A percentile compares a stretch with the other conserved stretches of the same genome.
Evolutionary conservation across 768 basidiomycete genomes (phyloP).

Genomic region (Termitomyces sp.): DNA sequence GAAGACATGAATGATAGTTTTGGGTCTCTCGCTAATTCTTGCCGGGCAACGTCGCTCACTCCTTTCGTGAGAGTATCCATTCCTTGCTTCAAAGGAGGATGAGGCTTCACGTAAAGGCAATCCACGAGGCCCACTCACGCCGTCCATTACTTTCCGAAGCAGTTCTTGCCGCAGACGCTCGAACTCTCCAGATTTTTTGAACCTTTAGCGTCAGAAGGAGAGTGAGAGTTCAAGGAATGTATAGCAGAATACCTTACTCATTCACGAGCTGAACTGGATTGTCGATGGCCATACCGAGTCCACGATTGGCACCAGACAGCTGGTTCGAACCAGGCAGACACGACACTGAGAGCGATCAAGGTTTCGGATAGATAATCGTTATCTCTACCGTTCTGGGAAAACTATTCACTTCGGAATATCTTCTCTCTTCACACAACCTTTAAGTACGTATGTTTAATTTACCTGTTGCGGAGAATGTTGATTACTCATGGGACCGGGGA

Average conservation of each 20-base stretch:
- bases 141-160: slow-evolving; percentile 56
- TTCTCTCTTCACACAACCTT: neutral
- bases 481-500: neutral
- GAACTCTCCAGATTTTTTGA: slow-evolving; percentile 80
- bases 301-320: too few relatives aligned
- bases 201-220: slow-evolving; percentile 37
- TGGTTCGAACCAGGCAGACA: neutral
- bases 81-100: slow-evolving; percentile 40
- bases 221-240: neutral
- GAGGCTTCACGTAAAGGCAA: slow-evolving; percentile 2
- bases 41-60: slow-evolving; percentile 60
- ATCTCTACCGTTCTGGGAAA: slow-evolving; percentile 4
- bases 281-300: slow-evolving; percentile 42
- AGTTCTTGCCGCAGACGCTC: slow-evolving; percentile 69
- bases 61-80: slow-evolving; percentile 52
- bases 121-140: slow-evolving; percentile 42
- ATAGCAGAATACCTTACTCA: slow-evolving; percentile 42
- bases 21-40: slow-evolving; percentile 53
- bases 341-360: neutral
- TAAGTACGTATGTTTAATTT: neutral
- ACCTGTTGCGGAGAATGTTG: neutral
- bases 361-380: slow-evolving; percentile 14
- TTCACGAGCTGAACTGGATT: slow-evolving; percentile 63
- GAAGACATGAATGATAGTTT: slow-evolving; percentile 51
- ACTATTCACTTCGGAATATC: neutral